phyloP scores from a whole-genome alignment of 2,329 filamentous ascomycete genomes.

The Xylaria sp. region DNA sequence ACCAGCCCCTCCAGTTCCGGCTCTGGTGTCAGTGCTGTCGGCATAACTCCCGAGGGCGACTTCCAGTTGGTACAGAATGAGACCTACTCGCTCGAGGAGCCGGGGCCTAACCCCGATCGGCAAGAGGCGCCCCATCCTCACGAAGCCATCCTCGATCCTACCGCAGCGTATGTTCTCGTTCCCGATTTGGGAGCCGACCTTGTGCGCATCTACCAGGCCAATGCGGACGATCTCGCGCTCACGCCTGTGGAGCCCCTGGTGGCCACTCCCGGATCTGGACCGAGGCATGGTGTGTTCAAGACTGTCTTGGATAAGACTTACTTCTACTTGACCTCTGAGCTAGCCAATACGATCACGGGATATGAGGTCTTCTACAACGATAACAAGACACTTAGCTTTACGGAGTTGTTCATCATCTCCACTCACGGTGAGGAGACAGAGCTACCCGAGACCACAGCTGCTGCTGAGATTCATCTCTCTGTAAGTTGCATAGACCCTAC shows the following conservation, averaged over 20 bases:
- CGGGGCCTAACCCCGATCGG: constrained; percentile 46
- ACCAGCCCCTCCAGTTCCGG: constrained; percentile 43
- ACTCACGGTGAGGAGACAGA: constrained; percentile 49
- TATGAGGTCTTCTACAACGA: constrained; percentile 58
- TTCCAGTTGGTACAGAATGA: constrained; percentile 43
- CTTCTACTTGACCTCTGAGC: constrained; percentile 65
- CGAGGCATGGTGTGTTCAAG: constrained; percentile 66
- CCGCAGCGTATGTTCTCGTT: constrained; percentile 62
- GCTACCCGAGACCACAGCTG: constrained; percentile 47
- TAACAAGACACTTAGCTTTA: constrained; percentile 47
- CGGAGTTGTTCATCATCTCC: constrained; percentile 49
- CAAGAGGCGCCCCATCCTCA: constrained; percentile 66
- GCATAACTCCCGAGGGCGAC: constrained; percentile 36
- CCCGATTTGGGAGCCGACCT: constrained; percentile 69
- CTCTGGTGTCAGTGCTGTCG: constrained; percentile 46
- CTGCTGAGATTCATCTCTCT: constrained; percentile 61
- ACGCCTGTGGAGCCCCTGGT: constrained; percentile 45
- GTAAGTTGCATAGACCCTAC: constrained; percentile 46
- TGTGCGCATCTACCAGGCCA: constrained; percentile 59
- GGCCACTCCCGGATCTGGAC: constrained; percentile 59
- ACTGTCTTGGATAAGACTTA: constrained; percentile 49
- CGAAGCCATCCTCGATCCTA: constrained; percentile 67
- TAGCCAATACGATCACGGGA: constrained; percentile 58
- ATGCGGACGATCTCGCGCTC: constrained; percentile 48
- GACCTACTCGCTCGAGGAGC: constrained; percentile 43